Conservation (phyloP, 768 basidiomycete species). For the Suillus alpinus region DNA sequence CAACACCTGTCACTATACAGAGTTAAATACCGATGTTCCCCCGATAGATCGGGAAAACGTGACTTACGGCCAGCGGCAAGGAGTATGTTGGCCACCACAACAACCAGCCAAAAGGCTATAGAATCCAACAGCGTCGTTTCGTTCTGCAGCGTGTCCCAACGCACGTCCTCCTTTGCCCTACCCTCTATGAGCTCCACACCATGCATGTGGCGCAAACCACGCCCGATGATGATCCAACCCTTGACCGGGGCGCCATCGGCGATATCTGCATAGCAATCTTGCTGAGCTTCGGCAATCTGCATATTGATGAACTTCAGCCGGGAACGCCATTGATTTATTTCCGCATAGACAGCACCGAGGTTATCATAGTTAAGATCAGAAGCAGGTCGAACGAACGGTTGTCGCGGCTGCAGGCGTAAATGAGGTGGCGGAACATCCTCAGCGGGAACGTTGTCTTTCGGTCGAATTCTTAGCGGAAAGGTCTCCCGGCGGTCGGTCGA, state of each 20-base stretch:
- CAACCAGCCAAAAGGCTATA: slow-evolving; percentile 56
- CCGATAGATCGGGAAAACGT: neutral
- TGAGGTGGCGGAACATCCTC: slow-evolving; percentile 56
- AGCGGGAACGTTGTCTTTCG: slow-evolving; percentile 28
- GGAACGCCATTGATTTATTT: slow-evolving; percentile 70
- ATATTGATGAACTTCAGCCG: slow-evolving; percentile 69
- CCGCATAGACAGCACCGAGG: slow-evolving; percentile 62
- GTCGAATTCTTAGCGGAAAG: slow-evolving; percentile 53
- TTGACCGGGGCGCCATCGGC: slow-evolving; percentile 66
- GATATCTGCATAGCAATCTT: slow-evolving; percentile 65
- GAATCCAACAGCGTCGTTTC: slow-evolving; percentile 46
- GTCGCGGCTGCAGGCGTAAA: slow-evolving; percentile 62
- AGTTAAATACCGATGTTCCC: slow-evolving; percentile 6
- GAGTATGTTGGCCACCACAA: slow-evolving; percentile 46
- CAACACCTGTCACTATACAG: slow-evolving; percentile 61
- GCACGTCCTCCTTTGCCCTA: slow-evolving; percentile 76
- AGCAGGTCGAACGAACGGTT: slow-evolving; percentile 73
- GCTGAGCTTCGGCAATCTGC: slow-evolving; percentile 70
- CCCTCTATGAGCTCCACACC: slow-evolving; percentile 73
- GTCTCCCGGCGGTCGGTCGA: slow-evolving; percentile 50
- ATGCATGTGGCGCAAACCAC: slow-evolving; percentile 60
- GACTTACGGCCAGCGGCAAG: slow-evolving; percentile 62
- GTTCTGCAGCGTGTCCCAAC: slow-evolving; percentile 75
- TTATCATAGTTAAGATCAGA: slow-evolving; percentile 67
- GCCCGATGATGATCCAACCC: slow-evolving; percentile 78